Base-by-base conservation (phyloP, 1,284 basidiomycete genomes). In the Ceratobasidium sp. region DNA sequence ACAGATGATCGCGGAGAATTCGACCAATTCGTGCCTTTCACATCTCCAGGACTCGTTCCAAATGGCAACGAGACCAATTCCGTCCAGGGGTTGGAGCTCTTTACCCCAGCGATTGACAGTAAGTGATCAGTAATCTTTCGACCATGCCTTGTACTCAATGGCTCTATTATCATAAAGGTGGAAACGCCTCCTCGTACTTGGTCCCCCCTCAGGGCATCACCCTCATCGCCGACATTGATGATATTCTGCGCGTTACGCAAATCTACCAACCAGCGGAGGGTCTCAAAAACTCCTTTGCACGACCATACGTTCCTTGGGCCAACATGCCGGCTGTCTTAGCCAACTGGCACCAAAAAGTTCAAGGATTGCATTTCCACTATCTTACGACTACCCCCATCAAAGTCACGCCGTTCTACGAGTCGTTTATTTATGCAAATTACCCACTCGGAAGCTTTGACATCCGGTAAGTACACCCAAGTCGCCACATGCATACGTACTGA, bases 361-460 rank as follows among this genome's bases (percentile, higher is more conserved):
- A 55, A 47, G 60, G 68, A 6, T 27, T 65, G 17, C 72, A 74
- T 27, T 69, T 74, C 53, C 72, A 73, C 50, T 73, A 73, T 55
- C 62, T 73, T 12, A 73, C 72, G 20, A 73, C 72, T 25, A 70
- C 71, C 5, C 71, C 72, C 43, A 58, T 62, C 38, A 68, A 69
- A 32, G 69, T 71, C 25, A 72, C 72, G 2, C 34, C 49, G 22
- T 53, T 45, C 22, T 73, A 73, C 43, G 70, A 71, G 27, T 50
- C 70, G 32, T 73, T 73, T 50, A 64, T 65, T 29, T 71, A 69
- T 49, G 60, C 65, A 32, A 68, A 69, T 27, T 73, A 72, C 43
- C 72, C 72, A 2, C 68, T 62, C 13, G 72, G 72, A 13, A 70
- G 68, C 38, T 73, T 73, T 64, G 72, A 73, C 45, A 69, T 70